A percentile compares a stretch with the other conserved stretches of the same genome.
phyloP scores from a whole-genome alignment of 1,139 yeast genomes.

The Scheffersomyces titani region DNA sequence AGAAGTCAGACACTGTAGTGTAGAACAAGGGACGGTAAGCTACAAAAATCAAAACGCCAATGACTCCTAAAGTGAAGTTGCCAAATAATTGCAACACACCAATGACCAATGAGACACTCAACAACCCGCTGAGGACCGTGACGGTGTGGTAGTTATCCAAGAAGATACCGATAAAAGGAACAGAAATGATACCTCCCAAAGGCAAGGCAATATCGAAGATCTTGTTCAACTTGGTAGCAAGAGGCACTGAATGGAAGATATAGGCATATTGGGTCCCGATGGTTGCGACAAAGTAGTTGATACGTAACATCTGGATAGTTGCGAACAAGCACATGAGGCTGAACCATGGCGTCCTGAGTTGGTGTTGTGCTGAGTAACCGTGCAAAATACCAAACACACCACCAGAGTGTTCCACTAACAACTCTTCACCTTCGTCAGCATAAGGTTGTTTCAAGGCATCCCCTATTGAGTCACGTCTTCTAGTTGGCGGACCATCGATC shows the following conservation, averaged over 20 bases:
- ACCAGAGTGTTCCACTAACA: conserved; percentile 34
- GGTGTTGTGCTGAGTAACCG: conserved; percentile 43
- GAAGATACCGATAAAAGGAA: conserved; percentile 44
- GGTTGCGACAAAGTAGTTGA: conserved; percentile 50
- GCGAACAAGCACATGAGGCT: conserved; percentile 39
- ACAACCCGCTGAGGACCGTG: conserved; percentile 29
- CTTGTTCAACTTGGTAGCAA: conserved; percentile 33
- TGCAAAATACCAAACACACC: conserved; percentile 47
- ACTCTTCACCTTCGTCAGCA: conserved; percentile 41
- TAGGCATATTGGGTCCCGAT: conserved; percentile 46
- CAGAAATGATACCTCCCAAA: conserved; percentile 43
- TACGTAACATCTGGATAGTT: conserved; percentile 44
- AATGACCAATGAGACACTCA: conserved; percentile 32
- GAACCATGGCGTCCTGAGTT: conserved; percentile 46
- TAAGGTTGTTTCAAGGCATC: conserved; percentile 50
- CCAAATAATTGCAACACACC: conserved; percentile 42
- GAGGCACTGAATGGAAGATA: conserved; percentile 28
- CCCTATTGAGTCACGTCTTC: conserved; percentile 45
- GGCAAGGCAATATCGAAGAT: conserved; percentile 49
- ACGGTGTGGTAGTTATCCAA: conserved; percentile 41
- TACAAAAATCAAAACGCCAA: conserved; percentile 41
- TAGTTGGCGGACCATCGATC: conserved; percentile 8
- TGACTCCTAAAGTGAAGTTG: conserved; percentile 27
- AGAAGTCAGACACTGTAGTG: conserved; percentile 45
- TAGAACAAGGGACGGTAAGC: conserved; percentile 48